phyloP scores from a whole-genome alignment of 2,329 filamentous ascomycete genomes.

The Plectosphaerella cucumerina region DNA sequence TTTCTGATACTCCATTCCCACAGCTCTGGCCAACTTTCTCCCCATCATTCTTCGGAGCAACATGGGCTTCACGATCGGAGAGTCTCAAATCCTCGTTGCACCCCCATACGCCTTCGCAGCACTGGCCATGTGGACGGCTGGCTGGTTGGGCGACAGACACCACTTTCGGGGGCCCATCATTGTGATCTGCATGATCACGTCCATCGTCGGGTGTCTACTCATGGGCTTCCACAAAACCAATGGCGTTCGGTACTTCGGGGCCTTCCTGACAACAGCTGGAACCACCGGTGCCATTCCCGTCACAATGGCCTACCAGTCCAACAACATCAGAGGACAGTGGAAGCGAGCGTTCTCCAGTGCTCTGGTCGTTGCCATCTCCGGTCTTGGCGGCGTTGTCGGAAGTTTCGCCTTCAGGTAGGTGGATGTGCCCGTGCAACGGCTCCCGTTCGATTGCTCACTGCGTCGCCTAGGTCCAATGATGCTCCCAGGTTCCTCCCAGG shows the following conservation, averaged over 20 bases:
- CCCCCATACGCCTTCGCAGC: conserved; percentile 58
- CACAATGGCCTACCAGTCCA: conserved; percentile 11
- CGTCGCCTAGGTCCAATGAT: neutral
- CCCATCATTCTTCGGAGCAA: conserved; percentile 48
- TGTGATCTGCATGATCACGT: conserved; percentile 54
- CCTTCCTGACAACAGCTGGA: conserved; percentile 44
- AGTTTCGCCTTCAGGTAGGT: conserved; percentile 11
- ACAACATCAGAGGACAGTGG: conserved; percentile 13
- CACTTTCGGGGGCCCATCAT: conserved; percentile 61
- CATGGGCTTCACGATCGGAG: conserved; percentile 20
- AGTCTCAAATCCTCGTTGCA: conserved; percentile 52
- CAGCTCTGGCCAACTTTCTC: conserved; percentile 47
- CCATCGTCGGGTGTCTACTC: conserved; percentile 62
- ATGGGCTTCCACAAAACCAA: conserved; percentile 50
- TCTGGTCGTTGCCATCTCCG: conserved; percentile 9
- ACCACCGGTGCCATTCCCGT: conserved; percentile 2
- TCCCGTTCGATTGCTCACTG: neutral
- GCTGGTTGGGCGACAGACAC: conserved; percentile 62
- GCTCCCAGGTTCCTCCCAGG: conserved; percentile 7
- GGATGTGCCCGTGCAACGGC: neutral
- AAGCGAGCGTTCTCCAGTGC: conserved; percentile 12
- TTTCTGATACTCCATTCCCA: conserved; percentile 27
- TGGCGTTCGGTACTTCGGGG: conserved; percentile 60
- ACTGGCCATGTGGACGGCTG: conserved; percentile 56
- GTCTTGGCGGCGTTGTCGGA: conserved; percentile 10